Percentiles rank a stretch among this genome's conserved stretches.
Conservation (phyloP, 208 protist species). For the Trypanosomatidae sp. region DNA sequence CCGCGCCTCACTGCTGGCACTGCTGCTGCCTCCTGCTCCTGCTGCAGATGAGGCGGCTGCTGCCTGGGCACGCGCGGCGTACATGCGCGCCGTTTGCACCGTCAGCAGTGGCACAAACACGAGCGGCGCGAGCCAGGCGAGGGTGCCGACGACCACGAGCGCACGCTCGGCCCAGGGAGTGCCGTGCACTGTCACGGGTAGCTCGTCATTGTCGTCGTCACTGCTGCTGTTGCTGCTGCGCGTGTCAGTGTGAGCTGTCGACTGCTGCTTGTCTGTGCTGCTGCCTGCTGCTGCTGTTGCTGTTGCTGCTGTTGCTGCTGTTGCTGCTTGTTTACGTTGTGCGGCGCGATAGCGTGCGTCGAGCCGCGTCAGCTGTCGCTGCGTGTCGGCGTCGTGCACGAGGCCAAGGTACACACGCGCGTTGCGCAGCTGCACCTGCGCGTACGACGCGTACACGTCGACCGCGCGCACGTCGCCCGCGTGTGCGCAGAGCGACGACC, state of each 20-base stretch:
- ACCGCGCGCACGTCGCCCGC: constrained; percentile 21
- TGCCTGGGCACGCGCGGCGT: background rate
- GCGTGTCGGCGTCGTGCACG: constrained; percentile 40
- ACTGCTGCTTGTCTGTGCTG: background rate
- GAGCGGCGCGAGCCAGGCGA: constrained; percentile 72
- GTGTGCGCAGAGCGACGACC: constrained; percentile 24
- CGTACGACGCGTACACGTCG: constrained; percentile 39
- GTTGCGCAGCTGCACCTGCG: constrained; percentile 38
- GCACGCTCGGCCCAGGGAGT: constrained; percentile 38
- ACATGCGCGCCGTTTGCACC: background rate
- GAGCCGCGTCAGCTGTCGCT: constrained; percentile 31
- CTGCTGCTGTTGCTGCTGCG: too few relatives aligned
- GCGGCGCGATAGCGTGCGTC: constrained; percentile 12
- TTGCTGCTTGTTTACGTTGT: background rate
- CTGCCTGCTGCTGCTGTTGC: constrained; percentile 6
- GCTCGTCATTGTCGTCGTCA: background rate
- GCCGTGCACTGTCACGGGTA: too few relatives aligned
- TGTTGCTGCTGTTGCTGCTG: constrained; percentile 15
- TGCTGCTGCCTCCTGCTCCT: too few relatives aligned
- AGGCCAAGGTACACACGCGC: constrained; percentile 36
- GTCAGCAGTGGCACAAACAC: constrained; percentile 68
- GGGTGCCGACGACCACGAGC: constrained; percentile 39
- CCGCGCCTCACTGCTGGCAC: background rate
- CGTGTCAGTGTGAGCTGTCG: too few relatives aligned
- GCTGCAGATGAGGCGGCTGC: too few relatives aligned